These are phyloP conservation scores for Thelonectria discophora DNA, from an alignment of 2,329 filamentous ascomycete species.

Conservation along the genomic window DNA sequence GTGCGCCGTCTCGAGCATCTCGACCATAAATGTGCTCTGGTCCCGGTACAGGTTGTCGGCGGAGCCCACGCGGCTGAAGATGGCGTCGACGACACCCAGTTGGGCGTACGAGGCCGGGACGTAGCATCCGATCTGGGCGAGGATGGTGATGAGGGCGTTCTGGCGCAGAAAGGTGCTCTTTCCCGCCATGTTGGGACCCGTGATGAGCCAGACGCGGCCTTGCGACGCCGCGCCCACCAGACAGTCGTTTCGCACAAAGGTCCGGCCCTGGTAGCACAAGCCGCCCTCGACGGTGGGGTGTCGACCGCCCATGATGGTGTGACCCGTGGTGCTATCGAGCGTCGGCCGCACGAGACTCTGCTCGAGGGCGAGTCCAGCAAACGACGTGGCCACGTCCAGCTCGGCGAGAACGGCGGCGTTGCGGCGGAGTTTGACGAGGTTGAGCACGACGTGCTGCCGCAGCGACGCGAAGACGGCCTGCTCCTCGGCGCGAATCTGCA, in stretches of 20 bases:
- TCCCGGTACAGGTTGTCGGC: slow-evolving; percentile 95
- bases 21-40: slow-evolving; percentile 99
- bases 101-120: slow-evolving; percentile 89
- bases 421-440: slow-evolving; percentile 84
- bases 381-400: slow-evolving; percentile 88
- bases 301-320: slow-evolving; percentile 84
- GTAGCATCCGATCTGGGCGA: slow-evolving; percentile 92
- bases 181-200: slow-evolving; percentile 96
- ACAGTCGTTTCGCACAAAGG: slow-evolving; percentile 88
- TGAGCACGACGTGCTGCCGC: slow-evolving; percentile 78
- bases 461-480: slow-evolving; percentile 79
- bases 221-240: slow-evolving; percentile 74
- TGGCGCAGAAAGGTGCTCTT: slow-evolving; percentile 97
- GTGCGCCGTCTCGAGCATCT: slow-evolving; percentile 95
- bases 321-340: slow-evolving; percentile 70
- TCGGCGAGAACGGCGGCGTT: slow-evolving; percentile 95
- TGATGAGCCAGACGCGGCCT: slow-evolving; percentile 72
- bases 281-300: slow-evolving; percentile 93
- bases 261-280: slow-evolving; percentile 79
- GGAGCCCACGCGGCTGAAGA: slow-evolving; percentile 92
- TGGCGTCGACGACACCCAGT: slow-evolving; percentile 91
- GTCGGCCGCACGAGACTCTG: slow-evolving; percentile 77
- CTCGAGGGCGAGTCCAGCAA: slow-evolving; percentile 80
- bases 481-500: slow-evolving; percentile 85
- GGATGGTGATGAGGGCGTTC: slow-evolving; percentile 91